Base-by-base conservation (phyloP, 345 rosid genomes). In the Populus pruinosa region DNA sequence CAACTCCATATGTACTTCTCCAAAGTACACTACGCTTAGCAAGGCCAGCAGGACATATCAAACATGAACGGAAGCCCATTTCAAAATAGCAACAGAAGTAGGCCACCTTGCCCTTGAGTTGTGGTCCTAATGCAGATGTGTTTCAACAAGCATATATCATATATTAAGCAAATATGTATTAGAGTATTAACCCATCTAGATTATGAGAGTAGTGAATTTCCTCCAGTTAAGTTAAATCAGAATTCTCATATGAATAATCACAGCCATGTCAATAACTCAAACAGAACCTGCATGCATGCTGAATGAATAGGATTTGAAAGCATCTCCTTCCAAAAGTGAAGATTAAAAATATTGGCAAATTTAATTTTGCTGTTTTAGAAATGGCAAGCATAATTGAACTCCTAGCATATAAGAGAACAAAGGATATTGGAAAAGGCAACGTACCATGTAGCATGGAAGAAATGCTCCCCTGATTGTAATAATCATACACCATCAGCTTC, bases 401-500 rank as follows among this genome's bases (percentile, higher is more conserved):
- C 43, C 55, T 23, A 63, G 33, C 38, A n/a, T 17, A 67, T 20
- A 66, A 59, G 64, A 56, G 74, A 85, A 66, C 50, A 65, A 21
- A 33, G 36, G 33, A 39, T 56, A 43, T 16, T 31, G n/a, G 56
- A 17, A 4, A 47, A 43, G 16, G 36, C 76, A 81, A 77, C 87
- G 72, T 87, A 96, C 99, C 96, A 29, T 96, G 98, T 9, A 96
- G 81, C 78, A 88, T 83, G 2, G 92, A 47, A 49, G 93, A 91
- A 81, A 93, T 84, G 67, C 89, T 91, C 63, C 98, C 98, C 49
- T 83, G 93, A 78, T 69, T 79, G 86, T 83, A 86, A 71, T 87
- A 92, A 73, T 93, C 92, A 79, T 90, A 91, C 38, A 93, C 98
- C 87, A 92, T 88, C 69, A 96, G 87, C 80, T 88, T 96, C 84